These are phyloP conservation scores for Sechiopsis laciniata DNA, from an alignment of 306 rosid genomes.

Conservation along the genomic window DNA sequence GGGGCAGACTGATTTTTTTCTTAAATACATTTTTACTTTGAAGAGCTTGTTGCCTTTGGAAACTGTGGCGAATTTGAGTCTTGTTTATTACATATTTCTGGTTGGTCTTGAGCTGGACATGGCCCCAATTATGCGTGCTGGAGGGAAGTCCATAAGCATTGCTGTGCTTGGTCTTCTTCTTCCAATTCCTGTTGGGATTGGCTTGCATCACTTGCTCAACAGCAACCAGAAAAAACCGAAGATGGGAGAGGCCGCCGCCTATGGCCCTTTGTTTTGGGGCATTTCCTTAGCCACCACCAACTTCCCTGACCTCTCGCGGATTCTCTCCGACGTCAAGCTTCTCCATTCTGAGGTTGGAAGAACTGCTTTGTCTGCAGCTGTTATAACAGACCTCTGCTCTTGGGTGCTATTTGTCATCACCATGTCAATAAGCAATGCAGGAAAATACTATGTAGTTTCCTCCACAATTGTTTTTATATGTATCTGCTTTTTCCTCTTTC, in stretches of 20 bases:
- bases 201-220: slow-evolving; percentile 14
- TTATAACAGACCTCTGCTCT: slow-evolving; percentile 33
- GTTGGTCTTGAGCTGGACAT: slow-evolving; percentile 42
- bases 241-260: background rate
- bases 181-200: slow-evolving; percentile 26
- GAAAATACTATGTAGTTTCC: background rate
- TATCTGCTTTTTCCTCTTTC: slow-evolving; percentile 17
- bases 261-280: slow-evolving; percentile 36
- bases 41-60: slow-evolving; percentile 22
- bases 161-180: slow-evolving; percentile 32
- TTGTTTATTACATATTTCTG: slow-evolving; percentile 38
- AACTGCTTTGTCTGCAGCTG: slow-evolving; percentile 34
- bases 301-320: slow-evolving; percentile 36
- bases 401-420: slow-evolving; percentile 34
- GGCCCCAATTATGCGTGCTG: slow-evolving; percentile 24
- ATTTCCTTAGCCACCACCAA: slow-evolving; percentile 34
- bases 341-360: slow-evolving; percentile 38
- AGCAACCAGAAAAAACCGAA: background rate
- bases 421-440: slow-evolving; percentile 3
- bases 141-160: slow-evolving; percentile 27
- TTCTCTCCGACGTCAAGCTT: slow-evolving; percentile 40
- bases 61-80: slow-evolving; percentile 27
- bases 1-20: background rate
- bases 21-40: background rate
- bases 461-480: slow-evolving; percentile 20